Base-by-base conservation (phyloP, 345 rosid genomes). In the Camelina hispida region DNA sequence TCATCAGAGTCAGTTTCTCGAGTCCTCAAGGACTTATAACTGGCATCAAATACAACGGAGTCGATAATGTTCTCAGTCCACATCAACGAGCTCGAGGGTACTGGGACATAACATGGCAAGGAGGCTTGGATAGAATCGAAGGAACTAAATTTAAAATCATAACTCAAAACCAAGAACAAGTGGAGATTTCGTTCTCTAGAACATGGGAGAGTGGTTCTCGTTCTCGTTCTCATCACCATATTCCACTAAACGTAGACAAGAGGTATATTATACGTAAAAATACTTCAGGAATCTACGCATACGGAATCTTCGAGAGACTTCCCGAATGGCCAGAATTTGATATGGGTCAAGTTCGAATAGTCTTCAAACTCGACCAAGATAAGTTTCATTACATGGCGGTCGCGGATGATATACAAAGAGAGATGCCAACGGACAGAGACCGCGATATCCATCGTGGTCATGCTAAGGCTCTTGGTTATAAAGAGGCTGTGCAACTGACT, bases 381-480 rank as follows among this genome's bases (percentile, higher is more conserved):
- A 93, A 95, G 72, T 91, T 93, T 74, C 85, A 83, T 54, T 91
- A 84, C 74, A 89, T 93, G 98, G 89, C 65, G 3, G 73, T 88
- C 14, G 81, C 85, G 11, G 96, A 88, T 63, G 69, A 91, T 52
- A 82, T 89, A 51, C 93, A 85, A 69, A 83, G 98, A 73, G 71
- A 9, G 46, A 89, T 93, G 98, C 98, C 98, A 1, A 75, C 82
- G 22, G 91, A 96, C 2, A 87, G 83, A 13, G 98, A 93, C 83
- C 81, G 97, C 47, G 67, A 63, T 50, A 85, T 85, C 0, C 37
- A 28, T 7, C 73, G 87, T 66, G 87, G 94, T 10, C 77, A 80
- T 69, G 72, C 85, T 12, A 77, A 56, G 66, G 11, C 44, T 12
- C 82, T 91, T 58, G 91, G 85, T 30, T 68, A 53, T 48, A 96